phyloP scores from a whole-genome alignment of 441 rosid genomes.

The Euphorbia corollata region DNA sequence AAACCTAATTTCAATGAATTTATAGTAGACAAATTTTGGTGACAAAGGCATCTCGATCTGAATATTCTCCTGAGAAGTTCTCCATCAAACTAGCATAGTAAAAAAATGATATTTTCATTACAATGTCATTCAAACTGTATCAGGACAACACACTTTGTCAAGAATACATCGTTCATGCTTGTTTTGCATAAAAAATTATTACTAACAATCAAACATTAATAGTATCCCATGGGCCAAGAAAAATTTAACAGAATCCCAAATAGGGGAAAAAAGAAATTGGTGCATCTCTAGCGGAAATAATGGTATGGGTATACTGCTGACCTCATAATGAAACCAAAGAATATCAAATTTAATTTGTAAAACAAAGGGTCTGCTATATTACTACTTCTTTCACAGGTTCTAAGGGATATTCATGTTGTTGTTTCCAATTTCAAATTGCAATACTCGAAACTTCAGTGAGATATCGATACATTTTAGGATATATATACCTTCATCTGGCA shows the following conservation, averaged over 20 bases:
- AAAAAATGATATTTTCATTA: too few relatives aligned
- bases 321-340: conserved; percentile 24
- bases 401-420: not conserved
- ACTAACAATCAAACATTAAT: conserved; percentile 13
- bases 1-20: too few relatives aligned
- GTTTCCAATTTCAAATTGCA: not conserved
- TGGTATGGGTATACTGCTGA: conserved; percentile 16
- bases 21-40: too few relatives aligned
- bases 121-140: too few relatives aligned
- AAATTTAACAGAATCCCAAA: not conserved
- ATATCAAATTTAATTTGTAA: conserved; percentile 19
- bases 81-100: too few relatives aligned
- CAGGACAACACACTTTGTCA: not conserved
- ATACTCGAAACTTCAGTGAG: conserved; percentile 8
- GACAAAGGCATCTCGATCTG: too few relatives aligned
- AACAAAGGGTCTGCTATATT: conserved; percentile 14
- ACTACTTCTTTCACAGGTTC: conserved; percentile 12
- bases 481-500: conserved; percentile 16
- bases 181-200: conserved; percentile 25
- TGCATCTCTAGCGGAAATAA: conserved; percentile 10
- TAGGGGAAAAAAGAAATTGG: not conserved
- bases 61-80: too few relatives aligned
- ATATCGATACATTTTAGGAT: conserved; percentile 4
- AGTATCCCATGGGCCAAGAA: not conserved
- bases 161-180: conserved; percentile 1